phyloP scores from a whole-genome alignment of 441 rosid species.

The Populus hybrid region DNA sequence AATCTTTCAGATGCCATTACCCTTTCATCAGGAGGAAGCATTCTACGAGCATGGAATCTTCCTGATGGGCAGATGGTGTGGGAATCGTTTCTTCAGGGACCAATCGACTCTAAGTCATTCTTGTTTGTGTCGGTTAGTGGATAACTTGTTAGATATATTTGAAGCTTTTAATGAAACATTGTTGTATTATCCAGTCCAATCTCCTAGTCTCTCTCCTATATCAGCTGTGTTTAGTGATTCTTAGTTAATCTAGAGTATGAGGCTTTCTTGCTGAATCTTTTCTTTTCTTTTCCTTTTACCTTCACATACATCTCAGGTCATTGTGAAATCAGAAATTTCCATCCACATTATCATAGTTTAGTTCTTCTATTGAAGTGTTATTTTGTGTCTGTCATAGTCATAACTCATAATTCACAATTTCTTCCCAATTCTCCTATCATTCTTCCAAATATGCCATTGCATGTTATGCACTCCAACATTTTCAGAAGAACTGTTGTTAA shows the following conservation, averaged over 20 bases:
- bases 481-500: conserved; percentile 14
- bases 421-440: background rate
- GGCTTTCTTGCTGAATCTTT: background rate
- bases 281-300: background rate
- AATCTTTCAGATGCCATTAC: conserved; percentile 70
- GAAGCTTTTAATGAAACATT: background rate
- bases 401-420: background rate
- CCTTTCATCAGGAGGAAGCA: conserved; percentile 81
- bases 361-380: background rate
- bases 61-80: conserved; percentile 99
- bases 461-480: background rate
- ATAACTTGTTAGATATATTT: conserved; percentile 2
- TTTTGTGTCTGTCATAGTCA: background rate
- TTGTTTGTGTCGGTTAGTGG: conserved; percentile 63
- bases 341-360: background rate
- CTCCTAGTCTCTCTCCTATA: background rate
- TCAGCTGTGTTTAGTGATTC: background rate
- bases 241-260: background rate
- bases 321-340: background rate
- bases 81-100: conserved; percentile 72
- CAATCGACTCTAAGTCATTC: conserved; percentile 56
- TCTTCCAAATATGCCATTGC: background rate
- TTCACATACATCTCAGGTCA: background rate
- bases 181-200: background rate
- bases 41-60: conserved; percentile 94